phyloP scores from a whole-genome alignment of 495 filamentous ascomycete genomes.

The Pyronema domesticum region DNA sequence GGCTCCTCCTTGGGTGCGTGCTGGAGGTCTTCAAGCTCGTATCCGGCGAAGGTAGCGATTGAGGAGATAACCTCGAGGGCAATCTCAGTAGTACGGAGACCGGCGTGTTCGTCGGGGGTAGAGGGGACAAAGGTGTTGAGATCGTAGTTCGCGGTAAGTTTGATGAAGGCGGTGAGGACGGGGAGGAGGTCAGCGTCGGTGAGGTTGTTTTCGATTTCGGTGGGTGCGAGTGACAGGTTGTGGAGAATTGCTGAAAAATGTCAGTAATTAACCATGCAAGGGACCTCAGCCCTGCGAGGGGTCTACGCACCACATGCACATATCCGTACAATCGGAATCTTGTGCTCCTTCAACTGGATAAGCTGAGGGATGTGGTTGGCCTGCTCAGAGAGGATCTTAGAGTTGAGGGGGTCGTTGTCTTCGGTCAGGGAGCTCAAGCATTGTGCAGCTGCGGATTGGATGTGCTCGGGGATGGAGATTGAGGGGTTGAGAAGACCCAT shows the following conservation, averaged over 20 bases:
- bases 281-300: background rate
- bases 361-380: constrained; percentile 14
- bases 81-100: constrained; percentile 28
- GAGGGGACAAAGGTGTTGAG: constrained; percentile 4
- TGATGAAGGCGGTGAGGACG: constrained; percentile 12
- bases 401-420: constrained; percentile 25
- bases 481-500: constrained; percentile 30
- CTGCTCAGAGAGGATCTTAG: background rate
- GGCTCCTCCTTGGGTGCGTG: constrained; percentile 17
- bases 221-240: constrained; percentile 20
- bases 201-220: constrained; percentile 8
- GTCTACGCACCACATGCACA: background rate
- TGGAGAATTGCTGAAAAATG: constrained; percentile 8
- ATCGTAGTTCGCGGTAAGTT: constrained; percentile 1
- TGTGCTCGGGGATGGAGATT: constrained; percentile 23
- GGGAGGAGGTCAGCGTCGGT: constrained; percentile 19
- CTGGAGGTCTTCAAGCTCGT: constrained; percentile 24
- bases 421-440: constrained; percentile 39
- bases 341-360: constrained; percentile 9
- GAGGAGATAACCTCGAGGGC: constrained; percentile 41
- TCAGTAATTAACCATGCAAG: background rate
- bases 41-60: constrained; percentile 36
- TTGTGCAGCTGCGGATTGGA: constrained; percentile 27
- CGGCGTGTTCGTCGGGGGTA: constrained; percentile 6
- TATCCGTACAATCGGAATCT: background rate